Conservation (phyloP, 1,139 yeast species). For the Geotrichum reessii region DNA sequence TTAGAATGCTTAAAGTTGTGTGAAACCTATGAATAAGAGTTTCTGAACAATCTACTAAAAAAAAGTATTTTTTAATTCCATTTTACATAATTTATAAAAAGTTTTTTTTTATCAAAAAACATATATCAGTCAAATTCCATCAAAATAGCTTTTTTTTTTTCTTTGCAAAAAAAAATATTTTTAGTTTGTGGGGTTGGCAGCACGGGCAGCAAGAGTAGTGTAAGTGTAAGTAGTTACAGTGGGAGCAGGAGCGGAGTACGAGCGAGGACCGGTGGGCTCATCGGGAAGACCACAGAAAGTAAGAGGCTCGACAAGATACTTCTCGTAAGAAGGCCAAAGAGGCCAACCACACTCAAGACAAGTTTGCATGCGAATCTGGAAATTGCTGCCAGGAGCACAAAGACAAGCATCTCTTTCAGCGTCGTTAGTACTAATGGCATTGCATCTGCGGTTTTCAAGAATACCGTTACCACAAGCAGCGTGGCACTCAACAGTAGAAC, state of each 20-base stretch:
- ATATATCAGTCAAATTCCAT: neutral
- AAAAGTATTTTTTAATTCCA: neutral
- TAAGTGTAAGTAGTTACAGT: conserved; percentile 2
- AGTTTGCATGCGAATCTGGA: conserved; percentile 4
- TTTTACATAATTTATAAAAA: neutral
- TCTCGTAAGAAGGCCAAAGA: conserved; percentile 5
- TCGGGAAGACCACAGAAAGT: conserved; percentile 5
- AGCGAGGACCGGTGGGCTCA: conserved; percentile 9
- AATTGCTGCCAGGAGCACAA: conserved; percentile 12
- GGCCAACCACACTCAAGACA: conserved; percentile 10
- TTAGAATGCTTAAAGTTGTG: no score
- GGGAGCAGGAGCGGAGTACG: conserved; percentile 2
- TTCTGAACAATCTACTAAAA: no score
- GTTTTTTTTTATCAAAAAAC: neutral
- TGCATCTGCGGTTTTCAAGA: conserved; percentile 10
- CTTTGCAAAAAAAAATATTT: no score
- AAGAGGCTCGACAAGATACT: conserved; percentile 3
- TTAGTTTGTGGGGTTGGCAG: neutral
- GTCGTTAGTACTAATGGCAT: neutral
- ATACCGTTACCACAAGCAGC: conserved; percentile 17
- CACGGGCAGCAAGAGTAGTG: neutral
- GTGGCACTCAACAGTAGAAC: conserved; percentile 14
- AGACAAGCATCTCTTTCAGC: conserved; percentile 6
- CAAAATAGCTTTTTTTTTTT: no score
- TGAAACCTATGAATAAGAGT: no score